Conservation (phyloP, 148 eudicot genomes). For the Silene conica region DNA sequence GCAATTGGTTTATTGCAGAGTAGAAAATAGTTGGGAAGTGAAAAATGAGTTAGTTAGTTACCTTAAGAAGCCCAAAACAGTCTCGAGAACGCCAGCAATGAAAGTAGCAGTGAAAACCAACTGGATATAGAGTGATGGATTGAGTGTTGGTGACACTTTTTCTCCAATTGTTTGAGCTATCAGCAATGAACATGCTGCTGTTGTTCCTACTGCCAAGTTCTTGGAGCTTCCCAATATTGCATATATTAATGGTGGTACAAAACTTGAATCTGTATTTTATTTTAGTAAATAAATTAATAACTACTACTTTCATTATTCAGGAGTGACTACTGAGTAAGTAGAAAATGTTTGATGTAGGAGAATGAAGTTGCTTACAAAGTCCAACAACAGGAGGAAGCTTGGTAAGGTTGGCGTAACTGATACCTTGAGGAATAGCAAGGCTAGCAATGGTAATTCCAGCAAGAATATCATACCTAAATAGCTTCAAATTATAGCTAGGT, state of each 20-base stretch:
- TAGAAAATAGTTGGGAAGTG: no score
- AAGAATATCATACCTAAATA: conserved; percentile 67
- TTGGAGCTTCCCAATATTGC: conserved; percentile 76
- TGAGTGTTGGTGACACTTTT: conserved; percentile 30
- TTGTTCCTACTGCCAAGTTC: conserved; percentile 76
- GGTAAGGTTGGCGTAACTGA: conserved; percentile 90
- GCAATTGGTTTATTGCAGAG: no score
- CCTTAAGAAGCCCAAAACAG: conserved; percentile 68
- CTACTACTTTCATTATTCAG: no score
- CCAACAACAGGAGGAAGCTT: conserved; percentile 73
- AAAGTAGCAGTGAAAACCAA: conserved; percentile 75
- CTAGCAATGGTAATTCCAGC: conserved; percentile 92
- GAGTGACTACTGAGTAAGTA: no score
- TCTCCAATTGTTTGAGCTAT: conserved; percentile 43
- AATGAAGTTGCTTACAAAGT: conserved; percentile 52
- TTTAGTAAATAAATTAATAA: no score
- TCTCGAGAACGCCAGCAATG: conserved; percentile 57
- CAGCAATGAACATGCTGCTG: conserved; percentile 72
- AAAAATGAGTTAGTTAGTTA: no score
- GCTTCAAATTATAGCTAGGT: conserved; percentile 40
- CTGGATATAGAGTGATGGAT: conserved; percentile 48
- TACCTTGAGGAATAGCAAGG: conserved; percentile 95
- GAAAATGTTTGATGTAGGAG: no score
- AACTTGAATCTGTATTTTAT: conserved; percentile 96
- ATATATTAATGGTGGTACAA: conserved; percentile 78